Conservation (phyloP, 177 flowering plant genomes). For the Tripterygium wilfordii region DNA sequence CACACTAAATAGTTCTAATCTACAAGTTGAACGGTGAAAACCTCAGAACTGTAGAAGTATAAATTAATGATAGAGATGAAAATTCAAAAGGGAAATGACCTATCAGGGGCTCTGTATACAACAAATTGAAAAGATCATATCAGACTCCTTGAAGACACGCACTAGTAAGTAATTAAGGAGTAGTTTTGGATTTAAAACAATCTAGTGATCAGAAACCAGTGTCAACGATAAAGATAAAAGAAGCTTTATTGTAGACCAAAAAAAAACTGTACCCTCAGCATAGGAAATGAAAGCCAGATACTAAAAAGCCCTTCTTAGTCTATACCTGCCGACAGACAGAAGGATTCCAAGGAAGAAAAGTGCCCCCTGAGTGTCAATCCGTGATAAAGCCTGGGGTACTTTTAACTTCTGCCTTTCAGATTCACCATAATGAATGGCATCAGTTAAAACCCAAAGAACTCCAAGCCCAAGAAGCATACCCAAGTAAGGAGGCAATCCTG, state of each 20-base stretch:
- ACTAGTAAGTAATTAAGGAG: no score
- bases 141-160: no score
- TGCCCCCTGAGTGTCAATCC: conserved; percentile 94
- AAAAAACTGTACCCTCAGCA: background rate
- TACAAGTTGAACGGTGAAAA: no score
- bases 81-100: no score
- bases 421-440: conserved; percentile 98
- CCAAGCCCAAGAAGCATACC: conserved; percentile 97
- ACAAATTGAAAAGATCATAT: no score
- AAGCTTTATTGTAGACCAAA: background rate
- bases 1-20: no score
- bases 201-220: no score
- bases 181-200: no score
- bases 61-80: no score
- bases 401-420: conserved; percentile 77
- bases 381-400: conserved; percentile 98
- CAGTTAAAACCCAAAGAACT: conserved; percentile 94
- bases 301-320: background rate
- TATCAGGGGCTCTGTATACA: no score
- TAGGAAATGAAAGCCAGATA: background rate
- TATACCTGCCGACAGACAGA: conserved; percentile 88
- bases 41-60: no score
- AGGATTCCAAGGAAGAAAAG: conserved; percentile 97
- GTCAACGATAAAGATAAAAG: no score
- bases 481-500: conserved; percentile 96